Evolutionary conservation across 495 filamentous ascomycete genomes (phyloP).

Genomic region (Evansstolkia leycettana): DNA sequence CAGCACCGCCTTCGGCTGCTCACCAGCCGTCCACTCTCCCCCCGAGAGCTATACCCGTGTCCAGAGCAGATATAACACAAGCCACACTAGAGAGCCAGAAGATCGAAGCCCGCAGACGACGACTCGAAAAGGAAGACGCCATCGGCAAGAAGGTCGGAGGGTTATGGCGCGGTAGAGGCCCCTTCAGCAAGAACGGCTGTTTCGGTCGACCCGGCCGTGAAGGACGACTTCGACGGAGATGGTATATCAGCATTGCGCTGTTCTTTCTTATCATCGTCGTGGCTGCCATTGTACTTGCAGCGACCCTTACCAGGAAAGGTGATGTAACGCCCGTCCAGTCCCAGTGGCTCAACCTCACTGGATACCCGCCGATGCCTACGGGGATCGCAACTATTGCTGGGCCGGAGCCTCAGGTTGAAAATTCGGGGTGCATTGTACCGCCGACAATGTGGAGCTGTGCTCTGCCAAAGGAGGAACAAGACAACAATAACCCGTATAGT

Average conservation of each 20-base stretch:
- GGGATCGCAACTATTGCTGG: constrained; percentile 66
- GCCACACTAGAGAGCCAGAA: constrained; percentile 25
- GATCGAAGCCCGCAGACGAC: constrained; percentile 39
- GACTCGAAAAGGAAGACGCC: constrained; percentile 52
- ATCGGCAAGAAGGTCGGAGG: constrained; percentile 40
- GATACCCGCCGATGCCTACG: constrained; percentile 74
- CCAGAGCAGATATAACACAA: constrained; percentile 12
- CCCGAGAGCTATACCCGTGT: constrained; percentile 6
- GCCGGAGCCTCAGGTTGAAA: constrained; percentile 42
- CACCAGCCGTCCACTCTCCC: constrained; percentile 1
- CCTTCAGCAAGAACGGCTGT: constrained; percentile 44
- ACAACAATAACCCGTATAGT: constrained; percentile 42
- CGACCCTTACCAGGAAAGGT: constrained; percentile 42
- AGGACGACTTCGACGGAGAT: constrained; percentile 48
- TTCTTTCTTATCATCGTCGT: constrained; percentile 46
- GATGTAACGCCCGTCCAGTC: constrained; percentile 32
- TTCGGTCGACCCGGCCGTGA: constrained; percentile 51
- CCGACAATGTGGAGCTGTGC: constrained; percentile 71
- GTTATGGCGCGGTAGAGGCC: constrained; percentile 49
- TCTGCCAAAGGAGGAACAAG: constrained; percentile 62
- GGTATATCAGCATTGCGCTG: constrained; percentile 41
- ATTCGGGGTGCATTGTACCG: constrained; percentile 54
- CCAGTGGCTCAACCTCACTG: constrained; percentile 71
- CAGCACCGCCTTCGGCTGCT: constrained; percentile 18
- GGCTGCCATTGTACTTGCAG: constrained; percentile 45